phyloP scores from a whole-genome alignment of 2,329 filamentous ascomycete species.

The Rutstroemia sp. region DNA sequence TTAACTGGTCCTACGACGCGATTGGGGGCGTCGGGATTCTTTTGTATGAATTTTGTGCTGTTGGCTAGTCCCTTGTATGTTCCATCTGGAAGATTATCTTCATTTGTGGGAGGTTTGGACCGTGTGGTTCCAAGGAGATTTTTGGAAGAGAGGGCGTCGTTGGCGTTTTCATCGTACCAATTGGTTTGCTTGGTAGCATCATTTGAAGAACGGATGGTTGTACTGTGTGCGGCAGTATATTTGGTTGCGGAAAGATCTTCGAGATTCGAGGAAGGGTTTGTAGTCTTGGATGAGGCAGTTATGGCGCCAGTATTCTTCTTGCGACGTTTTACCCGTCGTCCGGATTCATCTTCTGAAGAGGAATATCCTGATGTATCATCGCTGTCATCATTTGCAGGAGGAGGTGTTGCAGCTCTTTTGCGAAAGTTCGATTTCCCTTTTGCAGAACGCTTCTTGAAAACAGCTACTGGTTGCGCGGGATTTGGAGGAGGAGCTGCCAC shows the following conservation, averaged over 20 bases:
- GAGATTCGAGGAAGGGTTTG: slow-evolving; percentile 32
- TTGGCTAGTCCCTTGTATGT: slow-evolving; percentile 72
- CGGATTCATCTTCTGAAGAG: slow-evolving; percentile 69
- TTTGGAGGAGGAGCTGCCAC: background rate
- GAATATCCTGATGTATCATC: slow-evolving; percentile 51
- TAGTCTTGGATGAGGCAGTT: slow-evolving; percentile 52
- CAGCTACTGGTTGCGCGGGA: slow-evolving; percentile 36
- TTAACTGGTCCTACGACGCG: slow-evolving; percentile 79
- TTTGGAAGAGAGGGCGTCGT: slow-evolving; percentile 33
- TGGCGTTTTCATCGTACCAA: slow-evolving; percentile 75
- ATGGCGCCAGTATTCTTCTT: slow-evolving; percentile 61
- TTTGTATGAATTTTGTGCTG: slow-evolving; percentile 65
- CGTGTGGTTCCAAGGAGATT: slow-evolving; percentile 53
- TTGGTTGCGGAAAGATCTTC: slow-evolving; percentile 43
- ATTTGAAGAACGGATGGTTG: slow-evolving; percentile 60
- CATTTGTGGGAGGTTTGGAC: slow-evolving; percentile 27
- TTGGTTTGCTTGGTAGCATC: slow-evolving; percentile 86
- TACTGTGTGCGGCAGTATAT: slow-evolving; percentile 53
- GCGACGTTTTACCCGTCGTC: slow-evolving; percentile 70
- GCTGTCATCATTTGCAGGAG: slow-evolving; percentile 52
- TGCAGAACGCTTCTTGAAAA: slow-evolving; percentile 80
- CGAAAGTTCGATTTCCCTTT: slow-evolving; percentile 72
- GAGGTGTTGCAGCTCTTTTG: slow-evolving; percentile 74
- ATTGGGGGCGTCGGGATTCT: slow-evolving; percentile 66
- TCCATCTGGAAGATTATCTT: slow-evolving; percentile 41